Evolutionary conservation across 108 stramenopile genomes (phyloP), one percentile per base, ranked within the genome.

Genomic region (Conticribra guillardii): DNA sequence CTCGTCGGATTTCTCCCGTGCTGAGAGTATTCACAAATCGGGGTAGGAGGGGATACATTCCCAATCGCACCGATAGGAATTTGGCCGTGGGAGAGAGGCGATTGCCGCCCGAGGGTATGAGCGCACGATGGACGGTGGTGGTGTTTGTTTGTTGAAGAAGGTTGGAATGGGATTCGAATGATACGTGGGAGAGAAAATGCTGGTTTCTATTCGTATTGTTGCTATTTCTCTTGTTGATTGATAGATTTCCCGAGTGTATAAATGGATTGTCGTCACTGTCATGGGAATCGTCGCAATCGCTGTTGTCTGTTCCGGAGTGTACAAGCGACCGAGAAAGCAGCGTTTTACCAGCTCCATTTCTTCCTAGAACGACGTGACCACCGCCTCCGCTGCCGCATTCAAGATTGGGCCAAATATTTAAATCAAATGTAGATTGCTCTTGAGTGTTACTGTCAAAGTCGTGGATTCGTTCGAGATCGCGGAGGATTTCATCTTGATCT

Each of bases 1-100:
- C 87, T 54, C 90, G 90, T 8, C 89, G 88, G 67, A 93, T 90
- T 67, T 93, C 85, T 45, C 92, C 89, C 27, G 89, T 93, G 64
- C 76, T 79, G 2, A 93, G 60, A 5, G 88, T 86, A 37, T 57
- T 23, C 23, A 93, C 84, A n/a, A 41, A 32, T 55, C 88, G 73
- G 45, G 71, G 77, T 21, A 92, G 60, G 9, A 89, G 48, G 11
- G 85, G 87, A 70, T 71, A 89, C 59, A 92, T 76, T 2, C 91
- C 91, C 50, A 92, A 80, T 31, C 89, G 74, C 2, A 92, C 86
- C 0, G 80, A 59, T 5, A 92, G 72, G 52, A 88, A 92, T 72
- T 89, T 72, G 0, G 89, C 87, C 16, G 89, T 86, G 47, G 84
- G 84, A 37, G 75, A 81, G 15, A 92, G 64, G 9, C 75, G 73